Percentiles rank a stretch among this genome's conserved stretches.
phyloP scores from a whole-genome alignment of 1,139 yeast genomes.

The Debaryomycetaceae sp. region DNA sequence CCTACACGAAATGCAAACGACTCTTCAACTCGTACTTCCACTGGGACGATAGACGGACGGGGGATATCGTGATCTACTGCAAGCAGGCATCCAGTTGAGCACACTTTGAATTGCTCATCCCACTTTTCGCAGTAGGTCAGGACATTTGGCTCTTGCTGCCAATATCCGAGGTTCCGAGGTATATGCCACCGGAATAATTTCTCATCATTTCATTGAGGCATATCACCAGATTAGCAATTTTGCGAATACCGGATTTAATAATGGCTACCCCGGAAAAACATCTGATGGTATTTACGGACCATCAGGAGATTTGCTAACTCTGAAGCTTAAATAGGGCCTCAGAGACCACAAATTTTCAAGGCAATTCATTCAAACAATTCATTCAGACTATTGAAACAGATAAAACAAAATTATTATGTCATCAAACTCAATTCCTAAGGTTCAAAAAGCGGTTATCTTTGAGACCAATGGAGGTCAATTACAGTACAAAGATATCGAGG shows the following conservation, averaged over 20 bases:
- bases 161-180: background rate
- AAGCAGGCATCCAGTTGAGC: constrained; percentile 8
- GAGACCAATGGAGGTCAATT: background rate
- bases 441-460: constrained; percentile 1
- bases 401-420: constrained; percentile 39
- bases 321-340: too few species aligned
- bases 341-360: too few species aligned
- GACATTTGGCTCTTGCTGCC: background rate
- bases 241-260: background rate
- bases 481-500: constrained; percentile 2
- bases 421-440: constrained; percentile 46
- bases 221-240: background rate
- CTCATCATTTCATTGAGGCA: background rate
- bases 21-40: constrained; percentile 80
- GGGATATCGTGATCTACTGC: constrained; percentile 67
- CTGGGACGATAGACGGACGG: constrained; percentile 80
- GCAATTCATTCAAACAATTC: too few species aligned
- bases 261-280: background rate
- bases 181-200: background rate
- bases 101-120: background rate
- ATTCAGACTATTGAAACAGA: too few species aligned
- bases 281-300: background rate
- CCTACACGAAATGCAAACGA: constrained; percentile 48
- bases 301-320: background rate
- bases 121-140: background rate